Base-by-base conservation (phyloP, 2,329 filamentous ascomycete genomes). In the Microcyclospora pomicola region DNA sequence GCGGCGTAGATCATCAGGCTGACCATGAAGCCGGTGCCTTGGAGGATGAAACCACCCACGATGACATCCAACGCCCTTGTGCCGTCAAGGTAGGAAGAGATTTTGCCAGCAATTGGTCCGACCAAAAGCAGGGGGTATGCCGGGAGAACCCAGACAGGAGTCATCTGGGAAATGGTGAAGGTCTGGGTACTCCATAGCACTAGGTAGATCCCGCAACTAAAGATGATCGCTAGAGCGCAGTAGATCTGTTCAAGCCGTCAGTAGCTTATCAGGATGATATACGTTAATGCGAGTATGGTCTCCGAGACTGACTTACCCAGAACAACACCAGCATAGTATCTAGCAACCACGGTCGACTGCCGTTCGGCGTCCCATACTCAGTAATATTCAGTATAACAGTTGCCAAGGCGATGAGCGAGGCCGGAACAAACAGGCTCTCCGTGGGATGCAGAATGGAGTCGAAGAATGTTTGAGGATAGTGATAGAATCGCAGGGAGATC, bases 101-200 rank as follows among this genome's bases (percentile, higher is more conserved):
- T 55, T 6, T 69, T 75, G 13, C 72, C 71, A 4, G 80, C 83
- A 48, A 86, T 76, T 0, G 83, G 80, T 0, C 80, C 83, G 15
- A 80, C 75, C 7, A 91, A 73, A 3, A 92, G 70, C 15, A 91
- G 67, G 0, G 84, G 82, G 46, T 92, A 92, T 1, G 80, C 82
- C 0, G 83, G 84, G 47, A 91, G 91, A 38, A 88, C 85, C 83
- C 83, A 91, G 13, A 85, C 76, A 0, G 83, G 83, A 0, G 83
- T 91, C 84, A 92, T 91, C 37, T 77, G 77, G 27, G 82, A 79
- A 34, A 91, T 82, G 0, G 84, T 77, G 48, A 76, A 77, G 2
- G 72, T 75, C 42, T 73, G 71, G 0, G 73, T 78, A 2, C 71
- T 75, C 74, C 74, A 78, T 36, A 44, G 41, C 38, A 42, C 34